phyloP scores from a whole-genome alignment of 2,329 filamentous ascomycete genomes.

The Cercospora canescens region DNA sequence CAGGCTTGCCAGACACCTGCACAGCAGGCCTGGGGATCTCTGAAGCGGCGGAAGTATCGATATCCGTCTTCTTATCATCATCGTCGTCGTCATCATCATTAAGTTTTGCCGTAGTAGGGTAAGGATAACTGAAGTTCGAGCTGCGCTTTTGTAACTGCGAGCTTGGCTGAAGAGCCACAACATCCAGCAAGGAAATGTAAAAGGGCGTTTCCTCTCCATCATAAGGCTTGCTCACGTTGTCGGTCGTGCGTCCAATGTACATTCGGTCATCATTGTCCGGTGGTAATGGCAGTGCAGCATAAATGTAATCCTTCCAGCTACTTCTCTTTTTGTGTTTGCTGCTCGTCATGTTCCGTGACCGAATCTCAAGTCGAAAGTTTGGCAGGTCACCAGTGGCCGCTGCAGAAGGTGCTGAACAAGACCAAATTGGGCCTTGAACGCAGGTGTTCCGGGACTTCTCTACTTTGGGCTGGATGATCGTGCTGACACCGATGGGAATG shows the following conservation, averaged over 20 bases:
- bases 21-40: slow-evolving; percentile 65
- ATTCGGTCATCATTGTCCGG: slow-evolving; percentile 69
- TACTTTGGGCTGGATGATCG: slow-evolving; percentile 72
- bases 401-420: slow-evolving; percentile 69
- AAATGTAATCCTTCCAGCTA: slow-evolving; percentile 32
- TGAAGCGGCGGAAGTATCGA: slow-evolving; percentile 49
- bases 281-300: slow-evolving; percentile 55
- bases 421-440: slow-evolving; percentile 78
- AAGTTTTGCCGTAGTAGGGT: slow-evolving; percentile 17
- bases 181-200: slow-evolving; percentile 70
- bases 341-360: slow-evolving; percentile 56
- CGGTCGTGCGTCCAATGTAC: slow-evolving; percentile 85
- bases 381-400: slow-evolving; percentile 69
- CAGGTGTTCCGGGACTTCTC: slow-evolving; percentile 58
- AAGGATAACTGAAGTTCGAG: slow-evolving; percentile 28
- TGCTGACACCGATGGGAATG: slow-evolving; percentile 80
- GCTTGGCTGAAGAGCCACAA: slow-evolving; percentile 35
- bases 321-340: slow-evolving; percentile 6
- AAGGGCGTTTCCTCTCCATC: slow-evolving; percentile 87
- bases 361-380: slow-evolving; percentile 77
- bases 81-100: background rate
- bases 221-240: slow-evolving; percentile 68
- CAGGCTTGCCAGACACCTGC: slow-evolving; percentile 69
- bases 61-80: slow-evolving; percentile 14
- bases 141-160: slow-evolving; percentile 23